phyloP scores from a whole-genome alignment of 179 eudicot genomes.

The Patellifolia procumbens region DNA sequence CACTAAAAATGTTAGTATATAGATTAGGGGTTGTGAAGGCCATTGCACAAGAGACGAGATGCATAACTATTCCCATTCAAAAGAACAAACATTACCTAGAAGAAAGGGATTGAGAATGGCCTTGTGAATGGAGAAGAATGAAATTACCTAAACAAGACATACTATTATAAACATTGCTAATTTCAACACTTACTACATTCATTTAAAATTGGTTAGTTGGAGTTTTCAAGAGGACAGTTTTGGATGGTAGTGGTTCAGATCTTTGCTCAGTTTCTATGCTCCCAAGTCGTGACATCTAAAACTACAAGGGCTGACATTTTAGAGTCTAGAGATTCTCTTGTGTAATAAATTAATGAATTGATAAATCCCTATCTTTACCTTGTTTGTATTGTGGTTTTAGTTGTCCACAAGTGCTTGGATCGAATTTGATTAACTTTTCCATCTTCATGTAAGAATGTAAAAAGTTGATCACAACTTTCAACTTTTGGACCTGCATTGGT shows the following conservation, averaged over 20 bases:
- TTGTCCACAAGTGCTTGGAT: slow-evolving; percentile 30
- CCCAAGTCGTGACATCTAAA: neutral
- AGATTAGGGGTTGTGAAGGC: no score
- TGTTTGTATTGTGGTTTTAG: neutral
- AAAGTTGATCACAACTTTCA: neutral
- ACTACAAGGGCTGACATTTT: slow-evolving; percentile 17
- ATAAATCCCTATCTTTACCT: neutral
- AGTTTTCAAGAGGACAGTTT: neutral
- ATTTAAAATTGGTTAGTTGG: slow-evolving; percentile 15
- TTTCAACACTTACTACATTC: slow-evolving; percentile 21
- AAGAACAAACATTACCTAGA: neutral
- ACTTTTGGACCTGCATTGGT: neutral
- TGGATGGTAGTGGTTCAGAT: slow-evolving; percentile 27
- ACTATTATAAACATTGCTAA: slow-evolving; percentile 8
- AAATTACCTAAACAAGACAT: slow-evolving; percentile 17
- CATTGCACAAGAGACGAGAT: no score
- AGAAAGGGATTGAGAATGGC: neutral
- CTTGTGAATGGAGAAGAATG: neutral
- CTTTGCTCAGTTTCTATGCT: slow-evolving; percentile 24
- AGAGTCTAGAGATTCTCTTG: slow-evolving; percentile 1
- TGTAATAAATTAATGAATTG: neutral
- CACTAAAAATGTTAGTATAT: no score
- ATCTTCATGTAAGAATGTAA: neutral
- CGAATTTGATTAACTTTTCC: slow-evolving; percentile 18
- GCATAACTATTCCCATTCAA: neutral